These are phyloP conservation scores for Acacia crassicarpa DNA, from an alignment of 306 rosid genomes.

Conservation along the genomic window DNA sequence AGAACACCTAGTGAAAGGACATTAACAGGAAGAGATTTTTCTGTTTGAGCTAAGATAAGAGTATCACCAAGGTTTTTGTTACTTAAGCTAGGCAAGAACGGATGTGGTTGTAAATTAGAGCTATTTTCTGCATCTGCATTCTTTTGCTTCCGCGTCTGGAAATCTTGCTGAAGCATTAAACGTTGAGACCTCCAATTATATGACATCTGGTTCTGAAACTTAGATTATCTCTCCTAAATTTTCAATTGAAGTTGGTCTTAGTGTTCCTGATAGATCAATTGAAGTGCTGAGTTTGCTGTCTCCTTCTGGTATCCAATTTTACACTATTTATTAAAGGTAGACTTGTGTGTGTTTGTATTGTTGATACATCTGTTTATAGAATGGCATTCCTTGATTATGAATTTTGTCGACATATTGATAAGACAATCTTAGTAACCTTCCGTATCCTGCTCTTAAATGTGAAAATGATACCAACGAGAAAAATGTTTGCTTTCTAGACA, in stretches of 20 bases:
- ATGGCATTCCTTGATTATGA: too few relatives aligned
- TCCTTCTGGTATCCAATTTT: too few relatives aligned
- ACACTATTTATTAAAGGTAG: too few relatives aligned
- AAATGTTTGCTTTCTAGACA: too few relatives aligned
- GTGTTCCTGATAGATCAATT: too few relatives aligned
- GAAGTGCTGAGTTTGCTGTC: too few relatives aligned
- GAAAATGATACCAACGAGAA: too few relatives aligned
- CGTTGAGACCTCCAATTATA: background rate
- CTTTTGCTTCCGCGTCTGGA: background rate
- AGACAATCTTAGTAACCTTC: too few relatives aligned
- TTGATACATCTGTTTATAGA: too few relatives aligned
- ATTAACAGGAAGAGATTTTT: constrained; percentile 1
- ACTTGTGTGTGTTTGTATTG: too few relatives aligned
- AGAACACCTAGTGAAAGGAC: constrained; percentile 18
- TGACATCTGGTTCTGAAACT: constrained; percentile 3
- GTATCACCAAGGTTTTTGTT: background rate
- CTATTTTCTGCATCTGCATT: background rate
- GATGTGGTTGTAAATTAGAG: background rate
- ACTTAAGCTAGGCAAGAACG: background rate
- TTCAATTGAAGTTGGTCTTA: background rate
- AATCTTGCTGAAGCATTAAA: background rate
- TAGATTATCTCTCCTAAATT: background rate
- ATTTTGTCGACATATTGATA: too few relatives aligned
- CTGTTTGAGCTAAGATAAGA: constrained; percentile 15
- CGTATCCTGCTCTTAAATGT: too few relatives aligned